Evolutionary conservation across 257 asterid species (phyloP).

Genomic region (Rubia yunnanensis): DNA sequence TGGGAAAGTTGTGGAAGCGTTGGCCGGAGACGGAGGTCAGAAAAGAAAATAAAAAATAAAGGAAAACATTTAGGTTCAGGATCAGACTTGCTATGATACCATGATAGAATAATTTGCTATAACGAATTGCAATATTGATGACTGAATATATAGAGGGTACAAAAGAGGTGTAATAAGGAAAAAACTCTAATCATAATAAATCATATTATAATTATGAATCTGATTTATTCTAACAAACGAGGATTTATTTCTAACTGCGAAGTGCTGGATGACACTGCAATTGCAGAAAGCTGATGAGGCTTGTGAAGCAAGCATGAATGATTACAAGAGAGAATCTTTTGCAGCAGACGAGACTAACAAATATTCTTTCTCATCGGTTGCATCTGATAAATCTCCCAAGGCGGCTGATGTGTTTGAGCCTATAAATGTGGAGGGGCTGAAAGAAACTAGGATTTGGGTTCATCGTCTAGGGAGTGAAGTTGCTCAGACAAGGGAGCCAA

Average conservation of each 20-base stretch:
- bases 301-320: slow-evolving; percentile 22
- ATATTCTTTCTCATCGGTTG: slow-evolving; percentile 29
- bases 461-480: slow-evolving; percentile 91
- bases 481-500: slow-evolving; percentile 74
- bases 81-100: no score
- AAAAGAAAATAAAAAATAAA: no score
- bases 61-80: no score
- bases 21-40: no score
- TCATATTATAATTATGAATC: no score
- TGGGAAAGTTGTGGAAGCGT: no score
- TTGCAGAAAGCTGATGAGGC: slow-evolving; percentile 41
- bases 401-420: slow-evolving; percentile 71
- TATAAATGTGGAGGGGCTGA: slow-evolving; percentile 53
- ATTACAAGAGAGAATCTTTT: slow-evolving; percentile 21
- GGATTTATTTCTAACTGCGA: background rate
- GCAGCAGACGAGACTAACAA: slow-evolving; percentile 29
- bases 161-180: no score
- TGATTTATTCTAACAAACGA: no score
- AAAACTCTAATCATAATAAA: no score
- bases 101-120: no score
- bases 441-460: slow-evolving; percentile 78
- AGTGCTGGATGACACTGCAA: background rate
- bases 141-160: no score
- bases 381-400: slow-evolving; percentile 34
- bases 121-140: no score